These are phyloP conservation scores for Apiotrichum laibachii DNA, from an alignment of 1,284 basidiomycete species.

Conservation along the genomic window DNA sequence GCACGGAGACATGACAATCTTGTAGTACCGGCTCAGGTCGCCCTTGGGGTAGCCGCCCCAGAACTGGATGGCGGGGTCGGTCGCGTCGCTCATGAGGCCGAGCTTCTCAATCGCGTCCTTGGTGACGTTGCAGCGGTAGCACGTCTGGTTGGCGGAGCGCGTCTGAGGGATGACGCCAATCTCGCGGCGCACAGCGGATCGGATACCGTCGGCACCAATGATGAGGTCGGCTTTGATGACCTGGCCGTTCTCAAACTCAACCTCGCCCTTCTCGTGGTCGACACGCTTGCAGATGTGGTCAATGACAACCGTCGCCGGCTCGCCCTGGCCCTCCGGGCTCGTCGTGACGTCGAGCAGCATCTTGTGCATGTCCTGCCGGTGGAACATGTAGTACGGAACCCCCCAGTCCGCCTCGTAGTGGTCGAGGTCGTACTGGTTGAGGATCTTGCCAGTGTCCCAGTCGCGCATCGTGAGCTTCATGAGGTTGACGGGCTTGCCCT, in stretches of 20 bases:
- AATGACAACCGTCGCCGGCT: conserved; percentile 34
- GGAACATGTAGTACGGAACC: conserved; percentile 42
- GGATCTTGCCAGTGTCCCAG: conserved; percentile 39
- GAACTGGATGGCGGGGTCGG: conserved; percentile 49
- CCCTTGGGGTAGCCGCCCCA: conserved; percentile 48
- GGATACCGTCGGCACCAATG: conserved; percentile 50
- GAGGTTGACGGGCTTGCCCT: conserved; percentile 36
- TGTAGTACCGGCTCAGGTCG: conserved; percentile 42
- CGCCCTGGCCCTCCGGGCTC: conserved; percentile 35
- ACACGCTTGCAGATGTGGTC: conserved; percentile 41
- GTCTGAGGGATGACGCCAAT: conserved; percentile 39
- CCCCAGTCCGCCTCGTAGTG: conserved; percentile 43
- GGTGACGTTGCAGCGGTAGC: conserved; percentile 51
- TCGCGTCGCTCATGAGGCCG: conserved; percentile 44
- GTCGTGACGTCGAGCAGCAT: conserved; percentile 43
- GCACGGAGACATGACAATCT: conserved; percentile 51
- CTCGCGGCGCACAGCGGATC: conserved; percentile 35
- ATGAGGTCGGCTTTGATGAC: conserved; percentile 43
- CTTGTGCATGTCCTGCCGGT: conserved; percentile 49
- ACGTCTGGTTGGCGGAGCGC: conserved; percentile 47
- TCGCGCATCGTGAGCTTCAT: conserved; percentile 41
- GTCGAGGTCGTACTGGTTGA: conserved; percentile 37
- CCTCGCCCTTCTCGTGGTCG: conserved; percentile 37
- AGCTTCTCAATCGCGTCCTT: conserved; percentile 38
- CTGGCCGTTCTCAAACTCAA: conserved; percentile 47